Base-by-base conservation (phyloP, 2,329 filamentous ascomycete species). In the Claviceps maximensis region DNA sequence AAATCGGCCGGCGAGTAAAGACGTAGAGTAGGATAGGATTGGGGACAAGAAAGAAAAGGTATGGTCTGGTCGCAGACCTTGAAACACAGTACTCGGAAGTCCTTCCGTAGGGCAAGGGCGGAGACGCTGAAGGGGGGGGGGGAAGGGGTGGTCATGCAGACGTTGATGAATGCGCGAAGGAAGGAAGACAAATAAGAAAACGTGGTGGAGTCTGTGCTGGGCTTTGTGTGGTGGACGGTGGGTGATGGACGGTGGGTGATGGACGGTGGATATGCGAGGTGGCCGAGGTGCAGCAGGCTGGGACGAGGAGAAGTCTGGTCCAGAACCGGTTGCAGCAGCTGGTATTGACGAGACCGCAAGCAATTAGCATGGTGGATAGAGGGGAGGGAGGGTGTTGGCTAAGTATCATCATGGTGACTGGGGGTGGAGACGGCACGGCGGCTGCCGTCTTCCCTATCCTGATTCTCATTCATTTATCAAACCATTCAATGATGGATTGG, bases 181-280 rank as follows among this genome's bases (percentile, higher is more conserved):
- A 42, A 53, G 52, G 21, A 53, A 36, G 42, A 40, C 36, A n/a
- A 36, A 50, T n/a, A 6, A 17, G 49, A 50, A 36, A 33, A 46
- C 15, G 19, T 36, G 46, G 46, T 48, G 29, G 46, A 47, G 45
- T 44, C 19, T 19, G 25, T 13, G 49, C 27, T 46, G 49, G 41
- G 27, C 23, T 44, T 27, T 50, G 40, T 23, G 41, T 36, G 49
- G 38, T 50, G 31, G 19, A 9, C 27, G n/a, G n/a, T n/a, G n/a
- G n/a, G n/a, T n/a, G n/a, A n/a, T n/a, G n/a, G n/a, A n/a, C n/a
- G n/a, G n/a, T n/a, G n/a, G n/a, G 25, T 15, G 38, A n/a, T 42
- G 31, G 31, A 4, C 7, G 36, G 29, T 40, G 47, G 19, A n/a
- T 42, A n/a, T 44, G 21, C 41, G 19, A 23, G 21, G 19, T 21